Percentiles rank a stretch among this genome's conserved stretches.
Evolutionary conservation across 768 basidiomycete species (phyloP).

Genomic region (Suillus sp.): DNA sequence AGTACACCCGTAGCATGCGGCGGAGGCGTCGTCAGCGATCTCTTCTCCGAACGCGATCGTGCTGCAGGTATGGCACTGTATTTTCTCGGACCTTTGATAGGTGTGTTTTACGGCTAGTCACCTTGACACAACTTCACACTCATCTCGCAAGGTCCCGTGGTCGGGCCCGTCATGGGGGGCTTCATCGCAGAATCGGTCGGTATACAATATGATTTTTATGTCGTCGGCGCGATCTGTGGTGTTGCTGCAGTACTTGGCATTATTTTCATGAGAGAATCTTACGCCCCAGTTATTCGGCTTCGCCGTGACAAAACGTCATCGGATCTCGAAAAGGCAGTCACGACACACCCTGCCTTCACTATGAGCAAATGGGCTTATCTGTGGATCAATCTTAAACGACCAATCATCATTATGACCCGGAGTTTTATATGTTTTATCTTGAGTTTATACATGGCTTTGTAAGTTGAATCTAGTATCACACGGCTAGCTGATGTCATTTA

Average conservation of each 20-base stretch:
- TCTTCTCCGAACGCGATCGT: constrained; percentile 64
- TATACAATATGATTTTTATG: neutral
- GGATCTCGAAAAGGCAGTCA: constrained; percentile 48
- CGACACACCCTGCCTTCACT: constrained; percentile 32
- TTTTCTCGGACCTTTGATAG: constrained; percentile 62
- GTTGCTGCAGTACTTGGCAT: neutral
- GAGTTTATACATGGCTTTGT: constrained; percentile 75
- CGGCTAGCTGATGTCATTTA: constrained; percentile 19
- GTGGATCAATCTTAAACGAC: constrained; percentile 66
- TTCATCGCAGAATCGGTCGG: neutral
- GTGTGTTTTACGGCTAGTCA: constrained; percentile 24
- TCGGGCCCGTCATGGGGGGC: constrained; percentile 53
- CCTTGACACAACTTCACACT: constrained; percentile 2
- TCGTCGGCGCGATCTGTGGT: neutral
- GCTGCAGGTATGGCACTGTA: constrained; percentile 73
- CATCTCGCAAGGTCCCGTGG: constrained; percentile 40
- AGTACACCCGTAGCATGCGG: constrained; percentile 66
- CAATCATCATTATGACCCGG: constrained; percentile 54
- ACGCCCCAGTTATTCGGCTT: neutral
- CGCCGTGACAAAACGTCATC: constrained; percentile 25
- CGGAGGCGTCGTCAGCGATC: constrained; percentile 63
- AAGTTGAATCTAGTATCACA: constrained; percentile 29
- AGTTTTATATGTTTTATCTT: constrained; percentile 73
- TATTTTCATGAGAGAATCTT: neutral
- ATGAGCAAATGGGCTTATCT: constrained; percentile 43